phyloP scores from a whole-genome alignment of 2,329 filamentous ascomycete genomes.

The Penicillium hordei region DNA sequence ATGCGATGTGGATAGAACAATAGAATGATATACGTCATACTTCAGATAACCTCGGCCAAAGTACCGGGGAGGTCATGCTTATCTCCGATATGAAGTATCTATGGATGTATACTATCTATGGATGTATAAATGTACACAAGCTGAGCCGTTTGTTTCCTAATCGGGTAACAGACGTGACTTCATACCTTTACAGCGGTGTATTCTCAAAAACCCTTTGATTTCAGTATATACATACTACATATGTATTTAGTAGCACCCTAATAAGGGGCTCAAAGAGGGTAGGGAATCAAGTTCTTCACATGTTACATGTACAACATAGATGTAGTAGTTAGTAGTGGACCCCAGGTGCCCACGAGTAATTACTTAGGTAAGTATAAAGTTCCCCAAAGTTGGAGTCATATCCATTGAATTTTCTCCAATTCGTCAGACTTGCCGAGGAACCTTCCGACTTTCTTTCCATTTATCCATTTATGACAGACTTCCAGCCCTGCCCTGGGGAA shows the following conservation, averaged over 20 bases:
- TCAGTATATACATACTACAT: background rate
- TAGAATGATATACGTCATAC: background rate
- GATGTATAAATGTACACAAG: background rate
- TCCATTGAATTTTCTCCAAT: conserved; percentile 11
- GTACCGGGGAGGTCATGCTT: background rate
- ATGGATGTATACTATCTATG: background rate
- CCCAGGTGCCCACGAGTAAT: background rate
- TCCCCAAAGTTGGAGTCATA: background rate
- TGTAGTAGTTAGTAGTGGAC: background rate
- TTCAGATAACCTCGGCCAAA: background rate
- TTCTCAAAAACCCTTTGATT: background rate
- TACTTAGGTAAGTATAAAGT: background rate
- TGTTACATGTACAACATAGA: background rate
- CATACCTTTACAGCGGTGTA: background rate
- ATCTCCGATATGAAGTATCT: background rate
- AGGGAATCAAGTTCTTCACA: background rate
- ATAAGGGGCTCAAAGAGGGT: background rate
- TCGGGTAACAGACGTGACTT: background rate
- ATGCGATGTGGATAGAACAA: background rate
- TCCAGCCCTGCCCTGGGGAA: background rate
- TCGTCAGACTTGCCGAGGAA: background rate
- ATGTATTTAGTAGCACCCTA: background rate
- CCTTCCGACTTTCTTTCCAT: background rate
- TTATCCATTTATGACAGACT: background rate
- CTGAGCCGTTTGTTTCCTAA: background rate